These are phyloP conservation scores for Syzygium grande DNA, from an alignment of 345 rosid genomes.

Conservation along the genomic window DNA sequence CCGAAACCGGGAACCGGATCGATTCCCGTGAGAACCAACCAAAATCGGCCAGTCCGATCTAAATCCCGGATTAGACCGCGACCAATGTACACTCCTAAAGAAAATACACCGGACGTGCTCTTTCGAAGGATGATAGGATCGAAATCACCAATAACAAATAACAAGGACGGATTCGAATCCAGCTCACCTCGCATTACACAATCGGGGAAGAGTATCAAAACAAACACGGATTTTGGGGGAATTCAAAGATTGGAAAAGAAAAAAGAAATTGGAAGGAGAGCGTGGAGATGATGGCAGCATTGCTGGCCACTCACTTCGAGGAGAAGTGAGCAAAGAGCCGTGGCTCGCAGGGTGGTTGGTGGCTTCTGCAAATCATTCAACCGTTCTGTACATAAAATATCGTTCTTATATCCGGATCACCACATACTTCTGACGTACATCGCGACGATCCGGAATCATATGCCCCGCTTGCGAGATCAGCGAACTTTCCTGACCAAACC, in stretches of 20 bases:
- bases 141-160: neutral
- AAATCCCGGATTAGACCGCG: neutral
- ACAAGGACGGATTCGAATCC: neutral
- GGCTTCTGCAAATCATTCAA: neutral
- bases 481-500: neutral
- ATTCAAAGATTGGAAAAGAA: neutral
- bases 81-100: fast-evolving
- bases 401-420: neutral
- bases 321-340: neutral
- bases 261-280: neutral
- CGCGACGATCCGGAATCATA: neutral
- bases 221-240: neutral
- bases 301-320: neutral
- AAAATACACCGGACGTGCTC: neutral
- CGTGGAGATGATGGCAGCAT: neutral
- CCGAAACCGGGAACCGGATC: neutral
- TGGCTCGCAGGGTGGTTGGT: neutral
- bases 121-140: neutral
- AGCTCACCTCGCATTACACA: neutral
- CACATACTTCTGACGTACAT: neutral
- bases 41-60: fast-evolving
- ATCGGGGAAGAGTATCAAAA: neutral
- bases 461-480: neutral
- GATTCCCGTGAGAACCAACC: fast-evolving
- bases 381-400: neutral